Conservation (phyloP, 768 basidiomycete genomes). For the Galerina sulciceps region DNA sequence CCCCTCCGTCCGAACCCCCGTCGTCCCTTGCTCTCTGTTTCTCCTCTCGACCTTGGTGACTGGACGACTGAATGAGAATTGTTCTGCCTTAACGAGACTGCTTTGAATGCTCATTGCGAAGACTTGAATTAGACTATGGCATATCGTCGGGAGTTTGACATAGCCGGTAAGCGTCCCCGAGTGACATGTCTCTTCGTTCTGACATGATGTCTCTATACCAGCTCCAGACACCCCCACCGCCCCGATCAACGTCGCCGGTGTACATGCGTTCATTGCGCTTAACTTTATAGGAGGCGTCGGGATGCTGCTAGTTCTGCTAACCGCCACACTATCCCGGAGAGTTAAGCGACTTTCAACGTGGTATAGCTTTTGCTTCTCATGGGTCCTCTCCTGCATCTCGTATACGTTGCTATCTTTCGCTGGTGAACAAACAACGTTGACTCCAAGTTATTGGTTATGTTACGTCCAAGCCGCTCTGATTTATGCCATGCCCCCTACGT, state of each 20-base stretch:
- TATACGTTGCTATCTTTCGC: slow-evolving; percentile 37
- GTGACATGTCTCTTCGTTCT: background rate
- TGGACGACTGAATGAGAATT: background rate
- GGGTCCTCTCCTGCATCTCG: slow-evolving; percentile 39
- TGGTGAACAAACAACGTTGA: slow-evolving; percentile 28
- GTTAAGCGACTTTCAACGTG: slow-evolving; percentile 38
- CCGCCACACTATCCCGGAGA: slow-evolving; percentile 29
- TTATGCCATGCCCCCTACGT: slow-evolving; percentile 34
- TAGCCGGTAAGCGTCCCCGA: background rate
- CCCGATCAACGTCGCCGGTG: slow-evolving; percentile 11
- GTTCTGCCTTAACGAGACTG: background rate
- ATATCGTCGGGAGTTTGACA: background rate
- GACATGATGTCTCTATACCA: background rate
- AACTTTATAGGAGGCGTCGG: slow-evolving; percentile 33
- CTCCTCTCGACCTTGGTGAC: background rate
- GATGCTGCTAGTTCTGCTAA: slow-evolving; percentile 30
- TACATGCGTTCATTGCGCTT: slow-evolving; percentile 33
- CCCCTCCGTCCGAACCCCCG: no score
- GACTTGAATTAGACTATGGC: background rate
- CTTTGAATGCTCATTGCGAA: background rate
- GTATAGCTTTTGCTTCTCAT: slow-evolving; percentile 41
- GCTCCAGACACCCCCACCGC: background rate
- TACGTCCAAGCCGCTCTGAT: slow-evolving; percentile 36
- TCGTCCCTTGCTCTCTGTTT: background rate
- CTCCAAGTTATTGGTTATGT: slow-evolving; percentile 31